Evolutionary conservation across 2,329 filamentous ascomycete genomes (phyloP).

Genomic region (Aspergillus latus): DNA sequence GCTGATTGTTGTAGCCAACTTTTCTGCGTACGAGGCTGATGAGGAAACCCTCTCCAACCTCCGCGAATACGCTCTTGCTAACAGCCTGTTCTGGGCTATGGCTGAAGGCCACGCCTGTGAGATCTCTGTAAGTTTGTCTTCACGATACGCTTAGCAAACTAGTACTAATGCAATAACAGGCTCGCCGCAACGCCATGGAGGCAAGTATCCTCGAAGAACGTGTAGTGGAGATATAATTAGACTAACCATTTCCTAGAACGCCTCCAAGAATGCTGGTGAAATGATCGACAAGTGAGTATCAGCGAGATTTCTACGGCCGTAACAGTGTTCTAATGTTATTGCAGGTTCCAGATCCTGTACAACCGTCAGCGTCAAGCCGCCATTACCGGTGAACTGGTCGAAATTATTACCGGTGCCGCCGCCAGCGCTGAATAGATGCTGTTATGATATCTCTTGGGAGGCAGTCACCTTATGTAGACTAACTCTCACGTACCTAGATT

Average conservation of each 20-base stretch:
- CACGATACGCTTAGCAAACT: neutral
- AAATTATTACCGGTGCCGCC: constrained; percentile 99
- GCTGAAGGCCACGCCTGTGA: constrained; percentile 98
- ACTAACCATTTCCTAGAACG: constrained; percentile 64
- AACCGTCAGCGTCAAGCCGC: constrained; percentile 99
- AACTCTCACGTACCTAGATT: constrained; percentile 44
- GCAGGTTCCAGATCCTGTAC: constrained; percentile 93
- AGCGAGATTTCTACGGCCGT: neutral
- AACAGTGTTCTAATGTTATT: constrained; percentile 16
- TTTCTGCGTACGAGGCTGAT: constrained; percentile 92
- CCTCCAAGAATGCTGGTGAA: constrained; percentile 99
- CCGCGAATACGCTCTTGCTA: constrained; percentile 92
- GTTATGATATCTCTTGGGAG: constrained; percentile 31
- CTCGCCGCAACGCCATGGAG: constrained; percentile 99
- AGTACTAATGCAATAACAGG: constrained; percentile 42
- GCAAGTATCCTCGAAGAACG: constrained; percentile 56
- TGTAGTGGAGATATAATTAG: constrained; percentile 3
- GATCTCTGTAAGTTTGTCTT: constrained; percentile 62
- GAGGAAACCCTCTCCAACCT: constrained; percentile 86
- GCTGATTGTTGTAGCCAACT: constrained; percentile 69
- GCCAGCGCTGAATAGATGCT: constrained; percentile 74
- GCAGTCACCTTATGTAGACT: constrained; percentile 39
- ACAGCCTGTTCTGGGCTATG: constrained; percentile 97
- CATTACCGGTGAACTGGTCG: constrained; percentile 98
- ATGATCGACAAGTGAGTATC: constrained; percentile 85